Base-by-base conservation (phyloP, 2,329 filamentous ascomycete species). In the Elsinoe perseae region DNA sequence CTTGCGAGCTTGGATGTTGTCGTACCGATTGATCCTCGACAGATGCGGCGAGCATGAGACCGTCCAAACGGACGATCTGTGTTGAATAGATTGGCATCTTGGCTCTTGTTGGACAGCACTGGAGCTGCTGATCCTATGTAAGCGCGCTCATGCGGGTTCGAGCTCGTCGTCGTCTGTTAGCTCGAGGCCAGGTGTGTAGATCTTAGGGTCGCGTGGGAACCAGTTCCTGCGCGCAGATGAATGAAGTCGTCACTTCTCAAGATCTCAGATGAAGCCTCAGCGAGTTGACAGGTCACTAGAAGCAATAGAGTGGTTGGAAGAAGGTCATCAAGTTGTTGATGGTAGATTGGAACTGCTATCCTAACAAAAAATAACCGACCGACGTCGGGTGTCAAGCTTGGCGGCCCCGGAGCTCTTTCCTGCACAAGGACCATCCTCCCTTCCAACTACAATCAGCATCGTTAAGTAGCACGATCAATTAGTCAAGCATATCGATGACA, bases 21-120 rank as follows among this genome's bases (percentile, higher is more conserved):
- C n/a, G n/a, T 18, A 60, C 58, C 32, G 52, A 28, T 30, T 57
- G 87, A 70, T 96, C 90, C 72, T 97, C 93, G 65, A 95, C 89
- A 1, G 91, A 95, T 59, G 92, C 92, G 68, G 90, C 92, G 64
- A 98, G 82, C 80, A 95, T 91, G 63, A 97, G 82, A 93, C 90
- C 92, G 75, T 97, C 93, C 53, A 97, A 81, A 73, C 93, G 82
- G 62, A 89, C 86, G 75, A 98, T 95, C 75, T 95, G 89, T 54
- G 92, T 98, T 66, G 91, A 66, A 62, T 66, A 69, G 54, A 71
- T 71, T 65, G 59, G 59, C 59, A 61, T 61, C 46, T 3, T 48
- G 38, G 27, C 7, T 34, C 16, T 34, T 36, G 40, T 30, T 50
- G 8, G 18, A 20, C 42, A 42, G 27, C 55, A 38, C 12, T 7